phyloP scores from a whole-genome alignment of 495 filamentous ascomycete genomes.

The Neurospora sp. region DNA sequence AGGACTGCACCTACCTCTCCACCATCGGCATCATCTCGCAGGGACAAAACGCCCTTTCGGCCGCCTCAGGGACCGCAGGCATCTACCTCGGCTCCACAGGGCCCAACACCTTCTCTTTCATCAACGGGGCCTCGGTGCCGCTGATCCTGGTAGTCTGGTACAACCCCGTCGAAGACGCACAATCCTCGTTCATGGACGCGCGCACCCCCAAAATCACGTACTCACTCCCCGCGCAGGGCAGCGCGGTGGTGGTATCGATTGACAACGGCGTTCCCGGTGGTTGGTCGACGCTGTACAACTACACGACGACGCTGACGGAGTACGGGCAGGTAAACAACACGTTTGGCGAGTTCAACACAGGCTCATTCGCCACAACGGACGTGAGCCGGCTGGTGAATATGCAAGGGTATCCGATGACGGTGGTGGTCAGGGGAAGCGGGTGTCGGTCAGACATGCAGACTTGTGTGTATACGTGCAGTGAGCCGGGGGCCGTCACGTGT shows the following conservation, averaged over 20 bases:
- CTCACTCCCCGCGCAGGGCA: constrained; percentile 11
- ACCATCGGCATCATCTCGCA: constrained; percentile 18
- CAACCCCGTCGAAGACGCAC: constrained; percentile 4
- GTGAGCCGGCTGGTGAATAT: constrained; percentile 30
- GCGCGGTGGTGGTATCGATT: constrained; percentile 12
- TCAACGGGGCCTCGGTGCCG: constrained; percentile 14
- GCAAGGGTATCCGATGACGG: constrained; percentile 23
- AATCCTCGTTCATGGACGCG: constrained; percentile 16
- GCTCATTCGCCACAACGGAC: constrained; percentile 21
- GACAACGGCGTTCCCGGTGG: constrained; percentile 19
- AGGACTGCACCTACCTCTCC: constrained; percentile 19
- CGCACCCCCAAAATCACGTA: constrained; percentile 17
- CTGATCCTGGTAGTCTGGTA: constrained; percentile 18
- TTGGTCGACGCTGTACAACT: constrained; percentile 21
- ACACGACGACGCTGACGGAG: constrained; percentile 13
- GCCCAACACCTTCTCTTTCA: constrained; percentile 20
- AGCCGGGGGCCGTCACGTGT: constrained; percentile 5
- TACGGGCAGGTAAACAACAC: constrained; percentile 29
- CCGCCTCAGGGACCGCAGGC: constrained; percentile 5
- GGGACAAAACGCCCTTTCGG: constrained; percentile 11
- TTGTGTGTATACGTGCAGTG: constrained; percentile 14
- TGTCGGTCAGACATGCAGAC: constrained; percentile 14
- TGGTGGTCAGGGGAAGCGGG: constrained; percentile 1
- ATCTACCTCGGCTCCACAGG: constrained; percentile 18
- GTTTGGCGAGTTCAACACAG: constrained; percentile 28